These are phyloP conservation scores for Nemania diffusa DNA, from an alignment of 2,329 filamentous ascomycete species.

Conservation along the genomic window DNA sequence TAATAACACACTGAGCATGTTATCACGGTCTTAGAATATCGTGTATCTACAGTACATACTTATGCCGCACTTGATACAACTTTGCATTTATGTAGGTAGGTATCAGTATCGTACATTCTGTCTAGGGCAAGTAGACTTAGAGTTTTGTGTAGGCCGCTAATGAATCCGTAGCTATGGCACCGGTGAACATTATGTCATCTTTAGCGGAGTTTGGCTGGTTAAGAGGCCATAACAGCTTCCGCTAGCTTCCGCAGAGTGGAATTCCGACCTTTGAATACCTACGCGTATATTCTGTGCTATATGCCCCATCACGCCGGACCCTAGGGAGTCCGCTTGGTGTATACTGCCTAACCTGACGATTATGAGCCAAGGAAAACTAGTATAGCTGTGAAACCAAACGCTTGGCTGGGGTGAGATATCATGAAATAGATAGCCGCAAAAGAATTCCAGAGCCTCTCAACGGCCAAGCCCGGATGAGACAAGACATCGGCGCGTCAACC, in stretches of 20 bases:
- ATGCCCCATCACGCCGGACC: slow-evolving; percentile 1
- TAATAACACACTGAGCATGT: neutral
- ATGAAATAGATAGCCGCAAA: neutral
- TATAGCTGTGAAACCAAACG: neutral
- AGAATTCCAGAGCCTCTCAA: neutral
- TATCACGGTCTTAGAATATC: neutral
- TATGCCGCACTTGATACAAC: slow-evolving; percentile 1
- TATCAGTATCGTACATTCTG: neutral
- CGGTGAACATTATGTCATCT: neutral
- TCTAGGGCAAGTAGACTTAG: neutral
- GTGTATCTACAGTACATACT: neutral
- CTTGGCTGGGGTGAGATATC: neutral
- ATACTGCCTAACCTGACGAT: neutral
- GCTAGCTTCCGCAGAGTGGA: slow-evolving; percentile 1
- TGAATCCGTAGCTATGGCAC: neutral
- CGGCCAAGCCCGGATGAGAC: neutral
- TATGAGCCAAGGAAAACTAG: slow-evolving; percentile 8
- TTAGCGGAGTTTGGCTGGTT: neutral
- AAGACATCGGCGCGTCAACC: neutral
- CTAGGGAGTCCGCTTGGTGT: neutral
- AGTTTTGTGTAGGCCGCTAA: neutral
- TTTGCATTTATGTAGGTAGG: neutral
- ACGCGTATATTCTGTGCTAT: neutral
- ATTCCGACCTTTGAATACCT: neutral
- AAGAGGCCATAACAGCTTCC: neutral